These are phyloP conservation scores for Amauroascus niger DNA, from an alignment of 2,329 filamentous ascomycete species.

Conservation along the genomic window DNA sequence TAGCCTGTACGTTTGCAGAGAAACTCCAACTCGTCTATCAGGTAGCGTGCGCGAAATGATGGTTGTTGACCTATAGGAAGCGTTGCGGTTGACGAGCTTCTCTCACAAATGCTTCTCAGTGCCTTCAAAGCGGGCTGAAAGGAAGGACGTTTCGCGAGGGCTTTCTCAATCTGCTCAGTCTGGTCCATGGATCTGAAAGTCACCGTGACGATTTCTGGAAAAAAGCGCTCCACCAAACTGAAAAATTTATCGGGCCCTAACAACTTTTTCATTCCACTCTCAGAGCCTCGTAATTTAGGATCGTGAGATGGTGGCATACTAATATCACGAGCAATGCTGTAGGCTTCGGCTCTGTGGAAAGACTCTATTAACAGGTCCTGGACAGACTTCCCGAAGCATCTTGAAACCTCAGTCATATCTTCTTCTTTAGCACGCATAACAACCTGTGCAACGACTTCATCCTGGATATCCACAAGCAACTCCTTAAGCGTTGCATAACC, in stretches of 20 bases:
- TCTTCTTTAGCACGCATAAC: slow-evolving; percentile 68
- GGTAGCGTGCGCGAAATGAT: slow-evolving; percentile 66
- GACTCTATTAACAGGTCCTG: slow-evolving; percentile 53
- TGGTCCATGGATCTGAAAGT: slow-evolving; percentile 71
- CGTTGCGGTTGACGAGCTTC: slow-evolving; percentile 54
- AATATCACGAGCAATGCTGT: slow-evolving; percentile 71
- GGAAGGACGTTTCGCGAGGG: slow-evolving; percentile 50
- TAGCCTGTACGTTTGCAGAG: slow-evolving; percentile 64
- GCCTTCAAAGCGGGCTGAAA: slow-evolving; percentile 54
- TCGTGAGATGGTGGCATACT: slow-evolving; percentile 36
- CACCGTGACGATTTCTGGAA: slow-evolving; percentile 65
- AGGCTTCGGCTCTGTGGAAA: slow-evolving; percentile 72
- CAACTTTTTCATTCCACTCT: slow-evolving; percentile 57
- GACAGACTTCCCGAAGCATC: slow-evolving; percentile 46
- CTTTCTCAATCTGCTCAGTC: slow-evolving; percentile 61
- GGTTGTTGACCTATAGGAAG: slow-evolving; percentile 78
- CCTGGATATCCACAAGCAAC: slow-evolving; percentile 60
- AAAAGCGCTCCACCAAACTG: slow-evolving; percentile 55
- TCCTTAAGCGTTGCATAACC: slow-evolving; percentile 60
- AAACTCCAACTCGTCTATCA: slow-evolving; percentile 65
- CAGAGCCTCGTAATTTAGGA: slow-evolving; percentile 46
- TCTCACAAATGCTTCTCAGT: slow-evolving; percentile 58
- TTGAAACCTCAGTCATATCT: slow-evolving; percentile 52
- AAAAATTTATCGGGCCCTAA: slow-evolving; percentile 59
- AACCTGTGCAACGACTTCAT: slow-evolving; percentile 69